phyloP scores from a whole-genome alignment of 179 eudicot genomes.

The Corrigiola litoralis region DNA sequence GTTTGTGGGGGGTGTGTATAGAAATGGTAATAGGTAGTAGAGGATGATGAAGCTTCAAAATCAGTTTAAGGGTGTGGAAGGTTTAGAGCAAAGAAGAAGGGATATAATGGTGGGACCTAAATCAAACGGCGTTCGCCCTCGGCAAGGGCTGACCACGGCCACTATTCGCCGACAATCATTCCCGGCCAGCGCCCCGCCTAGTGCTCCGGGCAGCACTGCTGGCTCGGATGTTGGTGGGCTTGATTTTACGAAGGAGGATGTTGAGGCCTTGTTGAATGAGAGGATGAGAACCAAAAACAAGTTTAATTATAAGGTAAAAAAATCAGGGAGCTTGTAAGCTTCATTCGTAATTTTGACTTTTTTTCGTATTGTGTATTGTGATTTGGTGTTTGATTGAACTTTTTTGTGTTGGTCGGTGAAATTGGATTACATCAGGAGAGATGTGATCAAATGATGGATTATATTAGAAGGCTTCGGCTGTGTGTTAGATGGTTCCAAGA shows the following conservation, averaged over 20 bases:
- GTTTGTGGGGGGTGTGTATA: constrained; percentile 12
- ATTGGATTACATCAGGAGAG: constrained; percentile 52
- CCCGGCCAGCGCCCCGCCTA: constrained; percentile 44
- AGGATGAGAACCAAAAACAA: constrained; percentile 77
- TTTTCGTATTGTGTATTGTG: neutral
- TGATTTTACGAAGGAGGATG: constrained; percentile 77
- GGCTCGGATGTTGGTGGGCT: constrained; percentile 60
- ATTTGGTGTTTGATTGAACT: neutral
- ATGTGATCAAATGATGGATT: constrained; percentile 86
- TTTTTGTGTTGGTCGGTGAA: constrained; percentile 3
- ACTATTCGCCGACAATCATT: constrained; percentile 61
- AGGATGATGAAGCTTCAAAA: constrained; percentile 25
- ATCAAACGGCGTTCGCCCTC: constrained; percentile 44
- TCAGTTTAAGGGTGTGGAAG: constrained; percentile 29
- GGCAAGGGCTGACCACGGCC: constrained; percentile 52
- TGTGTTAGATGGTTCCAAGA: constrained; percentile 92
- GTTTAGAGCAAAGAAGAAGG: constrained; percentile 26
- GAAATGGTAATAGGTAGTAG: constrained; percentile 28
- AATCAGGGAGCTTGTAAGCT: neutral
- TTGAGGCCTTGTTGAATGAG: constrained; percentile 74
- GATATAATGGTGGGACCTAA: constrained; percentile 50
- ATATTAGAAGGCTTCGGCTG: constrained; percentile 74
- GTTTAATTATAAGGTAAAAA: constrained; percentile 63
- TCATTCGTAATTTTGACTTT: neutral
- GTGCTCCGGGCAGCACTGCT: constrained; percentile 53